Evolutionary conservation across 2,329 filamentous ascomycete species (phyloP), one percentile per base, ranked within the genome.

Genomic region (Ceratocystis destructans): DNA sequence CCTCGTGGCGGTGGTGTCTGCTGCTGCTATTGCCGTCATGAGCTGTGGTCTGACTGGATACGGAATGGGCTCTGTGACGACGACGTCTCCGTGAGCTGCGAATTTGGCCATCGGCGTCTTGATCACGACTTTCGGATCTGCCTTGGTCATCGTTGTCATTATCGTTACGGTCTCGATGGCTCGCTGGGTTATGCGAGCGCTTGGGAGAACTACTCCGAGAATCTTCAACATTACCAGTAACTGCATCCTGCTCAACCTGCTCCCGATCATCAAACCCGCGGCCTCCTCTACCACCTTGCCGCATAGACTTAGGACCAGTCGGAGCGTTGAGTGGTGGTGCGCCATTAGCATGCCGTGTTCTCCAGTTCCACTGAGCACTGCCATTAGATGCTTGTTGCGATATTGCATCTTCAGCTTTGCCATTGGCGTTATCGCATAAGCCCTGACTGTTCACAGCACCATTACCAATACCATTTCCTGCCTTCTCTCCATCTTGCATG

Each of bases 271-370:
- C 77, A 70, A 74, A 75, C 46, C 81, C 76, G 69, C 75, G 79
- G 72, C 77, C 78, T 48, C 79, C 80, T 69, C 79, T 76, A 28
- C 82, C 82, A 37, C 91, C 90, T 75, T 94, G 88, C 69, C 93
- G 84, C 90, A 97, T 96, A 20, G 94, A 94, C 76, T 94, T 92
- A 61, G 94, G 94, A 8, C 92, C 94, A 65, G 88, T 96, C 33
- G 94, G 94, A 33, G 94, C 94, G 77, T 81, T 90, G 76, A 85
- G 75, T 57, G 84, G 84, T 64, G 77, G 75, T 44, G 64, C 64
- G 6, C 41, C 55, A 28, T 46, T 61, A 37, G 41, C 64, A 61
- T 61, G 64, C 7, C 64, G 64, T 25, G 53, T 48, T 50, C 57
- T 65, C 64, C 64, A 65, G 55, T 61, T 57, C 53, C 53, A 57